These are phyloP conservation scores for Xylariaceae sp. DNA, from an alignment of 2,329 filamentous ascomycete species.

Conservation along the genomic window DNA sequence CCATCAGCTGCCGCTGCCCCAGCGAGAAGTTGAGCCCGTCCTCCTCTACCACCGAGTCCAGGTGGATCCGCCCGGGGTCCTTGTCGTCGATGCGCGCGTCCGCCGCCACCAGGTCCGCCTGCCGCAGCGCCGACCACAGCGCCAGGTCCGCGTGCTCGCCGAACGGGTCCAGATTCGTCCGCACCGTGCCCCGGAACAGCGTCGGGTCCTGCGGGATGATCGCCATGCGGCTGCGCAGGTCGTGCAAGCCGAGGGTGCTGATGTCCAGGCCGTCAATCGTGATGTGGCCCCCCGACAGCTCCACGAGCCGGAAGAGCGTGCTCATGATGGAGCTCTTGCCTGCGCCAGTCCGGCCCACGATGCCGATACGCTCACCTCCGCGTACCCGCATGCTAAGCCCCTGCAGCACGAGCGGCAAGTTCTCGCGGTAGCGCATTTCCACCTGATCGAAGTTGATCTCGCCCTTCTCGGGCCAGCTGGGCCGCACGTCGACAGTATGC, in stretches of 20 bases:
- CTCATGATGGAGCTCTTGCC: slow-evolving; percentile 84
- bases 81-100: slow-evolving; percentile 42
- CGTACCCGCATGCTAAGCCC: slow-evolving; percentile 67
- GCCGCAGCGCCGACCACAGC: slow-evolving; percentile 72
- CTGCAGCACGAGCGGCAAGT: slow-evolving; percentile 68
- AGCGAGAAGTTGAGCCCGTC: slow-evolving; percentile 95
- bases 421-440: slow-evolving; percentile 72
- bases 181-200: slow-evolving; percentile 74
- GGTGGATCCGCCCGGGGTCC: slow-evolving; percentile 60
- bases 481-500: slow-evolving; percentile 67
- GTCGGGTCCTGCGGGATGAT: slow-evolving; percentile 86
- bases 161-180: slow-evolving; percentile 78
- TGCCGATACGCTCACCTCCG: slow-evolving; percentile 74
- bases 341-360: slow-evolving; percentile 77
- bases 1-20: slow-evolving; percentile 93
- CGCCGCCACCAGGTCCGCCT: slow-evolving; percentile 65
- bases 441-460: slow-evolving; percentile 74
- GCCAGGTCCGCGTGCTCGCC: slow-evolving; percentile 71
- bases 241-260: slow-evolving; percentile 67
- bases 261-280: slow-evolving; percentile 66
- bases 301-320: slow-evolving; percentile 72
- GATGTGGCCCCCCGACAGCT: slow-evolving; percentile 59
- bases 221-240: slow-evolving; percentile 69
- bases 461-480: slow-evolving; percentile 80
- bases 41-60: slow-evolving; percentile 84